phyloP scores from a whole-genome alignment of 345 rosid species.

The Salix viminalis region DNA sequence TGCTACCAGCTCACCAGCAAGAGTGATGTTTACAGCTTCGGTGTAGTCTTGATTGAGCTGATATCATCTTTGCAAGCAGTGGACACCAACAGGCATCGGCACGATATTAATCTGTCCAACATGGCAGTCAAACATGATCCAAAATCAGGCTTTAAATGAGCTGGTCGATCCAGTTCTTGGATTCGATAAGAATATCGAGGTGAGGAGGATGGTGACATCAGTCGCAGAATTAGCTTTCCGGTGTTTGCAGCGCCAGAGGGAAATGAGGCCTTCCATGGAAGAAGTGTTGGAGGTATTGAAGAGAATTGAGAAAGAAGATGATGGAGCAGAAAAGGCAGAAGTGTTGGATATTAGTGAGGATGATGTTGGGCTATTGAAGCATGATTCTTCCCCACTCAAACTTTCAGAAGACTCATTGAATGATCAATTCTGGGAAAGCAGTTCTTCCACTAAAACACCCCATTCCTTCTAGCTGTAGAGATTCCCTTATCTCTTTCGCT shows the following conservation, averaged over 20 bases:
- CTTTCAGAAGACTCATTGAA: constrained; percentile 47
- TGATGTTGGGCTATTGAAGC: constrained; percentile 48
- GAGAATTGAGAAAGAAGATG: constrained; percentile 40
- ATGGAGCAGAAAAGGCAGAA: constrained; percentile 26
- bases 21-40: too few relatives aligned
- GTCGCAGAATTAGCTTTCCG: constrained; percentile 71
- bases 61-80: constrained; percentile 66
- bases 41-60: constrained; percentile 35
- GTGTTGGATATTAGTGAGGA: constrained; percentile 41
- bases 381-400: constrained; percentile 31
- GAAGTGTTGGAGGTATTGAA: constrained; percentile 51
- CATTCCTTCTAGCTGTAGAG: constrained; percentile 25
- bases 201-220: constrained; percentile 40
- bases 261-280: constrained; percentile 70
- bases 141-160: constrained; percentile 57
- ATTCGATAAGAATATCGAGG: constrained; percentile 40
- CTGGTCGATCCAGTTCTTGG: constrained; percentile 65
- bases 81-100: constrained; percentile 58
- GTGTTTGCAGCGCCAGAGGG: constrained; percentile 73
- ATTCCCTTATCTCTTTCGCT: not conserved
- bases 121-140: constrained; percentile 74
- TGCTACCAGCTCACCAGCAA: too few relatives aligned
- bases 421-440: constrained; percentile 53
- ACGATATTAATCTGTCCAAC: constrained; percentile 64
- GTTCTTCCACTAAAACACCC: constrained; percentile 24